Percentiles rank a stretch among this genome's conserved stretches.
Evolutionary conservation across 2,329 filamentous ascomycete genomes (phyloP).

Genomic region (Alternaria metachromatica): DNA sequence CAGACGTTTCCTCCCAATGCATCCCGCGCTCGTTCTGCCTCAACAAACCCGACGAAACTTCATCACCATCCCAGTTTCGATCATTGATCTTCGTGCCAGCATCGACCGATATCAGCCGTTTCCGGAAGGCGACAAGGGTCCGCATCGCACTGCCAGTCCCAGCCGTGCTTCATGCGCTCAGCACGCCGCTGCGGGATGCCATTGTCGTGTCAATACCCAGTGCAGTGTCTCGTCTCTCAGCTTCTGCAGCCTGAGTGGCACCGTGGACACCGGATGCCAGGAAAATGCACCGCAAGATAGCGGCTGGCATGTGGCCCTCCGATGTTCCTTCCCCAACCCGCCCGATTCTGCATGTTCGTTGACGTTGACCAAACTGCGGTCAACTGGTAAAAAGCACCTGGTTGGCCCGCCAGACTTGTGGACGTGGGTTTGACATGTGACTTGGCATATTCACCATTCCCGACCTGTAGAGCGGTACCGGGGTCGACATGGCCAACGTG

Average conservation of each 20-base stretch:
- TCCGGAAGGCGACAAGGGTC: background rate
- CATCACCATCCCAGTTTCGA: conserved; percentile 6
- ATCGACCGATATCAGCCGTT: conserved; percentile 3
- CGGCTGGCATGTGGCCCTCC: background rate
- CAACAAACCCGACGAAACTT: conserved; percentile 9
- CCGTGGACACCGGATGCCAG: conserved; percentile 4
- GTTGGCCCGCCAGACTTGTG: background rate
- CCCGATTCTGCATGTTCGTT: background rate
- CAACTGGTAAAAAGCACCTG: conserved; percentile 5
- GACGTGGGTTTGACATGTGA: conserved; percentile 2
- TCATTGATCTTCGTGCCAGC: conserved; percentile 11
- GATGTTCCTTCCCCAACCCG: background rate
- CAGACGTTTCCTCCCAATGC: background rate
- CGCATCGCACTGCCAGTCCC: background rate
- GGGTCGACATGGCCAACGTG: conserved; percentile 10
- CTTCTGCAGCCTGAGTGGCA: conserved; percentile 9
- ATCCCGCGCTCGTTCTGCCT: conserved; percentile 4
- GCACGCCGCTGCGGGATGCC: background rate
- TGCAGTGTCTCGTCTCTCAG: background rate
- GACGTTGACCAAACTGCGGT: background rate
- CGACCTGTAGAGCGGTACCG: background rate
- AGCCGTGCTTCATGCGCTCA: background rate
- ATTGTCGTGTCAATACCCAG: conserved; percentile 3
- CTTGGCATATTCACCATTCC: conserved; percentile 8
- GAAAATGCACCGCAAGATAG: background rate